Percentiles rank a stretch among this genome's conserved stretches.
These are phyloP conservation scores for Gnaphalium uliginosum DNA, from an alignment of 129 eudicot species.

Conservation along the genomic window DNA sequence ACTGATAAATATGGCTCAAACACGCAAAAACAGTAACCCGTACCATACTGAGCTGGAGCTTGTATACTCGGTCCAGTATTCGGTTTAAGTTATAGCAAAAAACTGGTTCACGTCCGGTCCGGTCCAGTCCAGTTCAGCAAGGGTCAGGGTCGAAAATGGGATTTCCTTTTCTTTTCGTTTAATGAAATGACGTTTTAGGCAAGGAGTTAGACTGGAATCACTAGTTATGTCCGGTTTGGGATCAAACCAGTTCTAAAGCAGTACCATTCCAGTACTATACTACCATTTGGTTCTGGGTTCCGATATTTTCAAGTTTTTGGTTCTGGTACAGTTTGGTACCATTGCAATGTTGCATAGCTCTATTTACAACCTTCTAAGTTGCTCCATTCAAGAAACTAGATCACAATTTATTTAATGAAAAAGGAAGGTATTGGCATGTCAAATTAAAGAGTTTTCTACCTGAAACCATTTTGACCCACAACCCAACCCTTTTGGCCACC, in stretches of 20 bases:
- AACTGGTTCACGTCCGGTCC: not conserved
- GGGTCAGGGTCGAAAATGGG: not conserved
- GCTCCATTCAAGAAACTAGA: not conserved
- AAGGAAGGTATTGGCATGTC: not conserved
- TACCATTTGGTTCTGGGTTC: no score
- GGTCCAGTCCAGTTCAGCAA: not conserved
- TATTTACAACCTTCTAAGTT: not conserved
- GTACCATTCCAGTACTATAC: not conserved
- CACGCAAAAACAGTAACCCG: not conserved
- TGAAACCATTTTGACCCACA: not conserved
- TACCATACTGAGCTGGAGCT: not conserved
- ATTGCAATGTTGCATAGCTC: not conserved
- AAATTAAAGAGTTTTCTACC: not conserved
- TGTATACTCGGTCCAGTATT: not conserved
- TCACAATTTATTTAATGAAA: not conserved
- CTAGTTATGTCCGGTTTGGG: not conserved
- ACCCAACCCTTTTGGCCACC: not conserved
- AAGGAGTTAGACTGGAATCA: no score
- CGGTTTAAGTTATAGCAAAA: not conserved
- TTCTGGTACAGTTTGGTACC: not conserved
- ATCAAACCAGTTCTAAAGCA: not conserved
- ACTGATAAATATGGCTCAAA: not conserved
- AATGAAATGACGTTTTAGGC: no score
- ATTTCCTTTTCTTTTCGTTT: not conserved
- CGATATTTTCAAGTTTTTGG: no score